Evolutionary conservation across 441 rosid genomes (phyloP), one percentile per base, ranked within the genome.

Genomic region (Brassica balearica): DNA sequence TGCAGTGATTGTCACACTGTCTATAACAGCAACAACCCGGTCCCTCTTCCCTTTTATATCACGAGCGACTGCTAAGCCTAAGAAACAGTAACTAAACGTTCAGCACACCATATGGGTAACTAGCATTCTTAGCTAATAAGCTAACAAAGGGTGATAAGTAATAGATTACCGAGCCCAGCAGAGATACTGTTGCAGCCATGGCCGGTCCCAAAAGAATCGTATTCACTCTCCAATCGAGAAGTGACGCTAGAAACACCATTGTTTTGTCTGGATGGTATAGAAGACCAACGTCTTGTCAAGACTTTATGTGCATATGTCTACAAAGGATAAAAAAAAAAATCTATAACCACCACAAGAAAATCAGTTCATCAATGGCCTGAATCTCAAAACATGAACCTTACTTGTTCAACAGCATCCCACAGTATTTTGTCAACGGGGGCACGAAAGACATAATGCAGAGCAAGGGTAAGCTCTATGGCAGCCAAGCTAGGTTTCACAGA

Each of bases 281-380:
- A 86, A 76, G 87, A 81, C 81, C 99, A 84, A 80, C 99, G 94
- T 55, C 90, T 86, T 3, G 99, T 93, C 73, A 95, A 87, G 48
- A 95, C 88, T 84, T 93, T 93, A 75, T 95, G 99, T n/a, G 93
- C 95, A 82, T 89, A 92, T 22, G 98, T 85, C 99, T 95, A 90
- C 81, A 81, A 76, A 77, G 27, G 27, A 6, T 61, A 69, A 46
- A 32, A 12, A 32, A 12, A 48, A 80, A 6, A 78, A 27, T 14
- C 20, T 65, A 65, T 71, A 61, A 29, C 61, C 32, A 72, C 25
- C 20, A 15, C 20, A 82, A 56, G 20, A 43, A 59, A 43, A 60
- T 6, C 1, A 38, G 0, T 23, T 32, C 22, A 4, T 27, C 48
- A 27, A 2, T 1, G 2, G 60, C 65, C 25, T 14, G 51, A 73